Conservation (phyloP, 202 grass and related monocot species). For the Schoenoplectus triqueter region DNA sequence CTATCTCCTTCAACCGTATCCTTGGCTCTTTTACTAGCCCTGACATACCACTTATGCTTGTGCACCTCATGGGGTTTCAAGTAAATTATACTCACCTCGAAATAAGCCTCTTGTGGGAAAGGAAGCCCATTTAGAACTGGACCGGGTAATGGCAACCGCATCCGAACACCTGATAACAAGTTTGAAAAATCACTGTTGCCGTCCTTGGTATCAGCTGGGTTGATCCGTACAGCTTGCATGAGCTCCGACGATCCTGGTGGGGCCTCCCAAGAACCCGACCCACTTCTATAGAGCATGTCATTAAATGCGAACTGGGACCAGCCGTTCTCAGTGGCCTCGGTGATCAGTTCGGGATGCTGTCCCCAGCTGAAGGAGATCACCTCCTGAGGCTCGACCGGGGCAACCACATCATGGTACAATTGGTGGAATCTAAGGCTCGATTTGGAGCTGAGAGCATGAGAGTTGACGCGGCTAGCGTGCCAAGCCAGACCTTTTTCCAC, state of each 20-base stretch:
- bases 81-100: constrained; percentile 90
- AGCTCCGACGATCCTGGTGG: constrained; percentile 63
- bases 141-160: constrained; percentile 78
- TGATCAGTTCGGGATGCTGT: constrained; percentile 69
- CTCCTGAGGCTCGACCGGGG: constrained; percentile 36
- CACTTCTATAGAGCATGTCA: constrained; percentile 36
- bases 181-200: constrained; percentile 6
- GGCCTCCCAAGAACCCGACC: constrained; percentile 66
- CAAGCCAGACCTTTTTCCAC: constrained; percentile 13
- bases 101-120: constrained; percentile 90
- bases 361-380: constrained; percentile 65
- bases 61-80: constrained; percentile 49
- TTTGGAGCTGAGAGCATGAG: constrained; percentile 46
- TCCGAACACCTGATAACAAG: constrained; percentile 49
- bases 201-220: constrained; percentile 39
- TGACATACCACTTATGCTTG: constrained; percentile 52
- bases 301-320: constrained; percentile 83
- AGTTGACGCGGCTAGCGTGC: constrained; percentile 4
- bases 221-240: constrained; percentile 79
- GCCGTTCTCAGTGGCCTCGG: constrained; percentile 80
- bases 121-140: constrained; percentile 64
- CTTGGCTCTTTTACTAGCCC: constrained; percentile 43
- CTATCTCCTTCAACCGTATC: constrained; percentile 51
- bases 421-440: constrained; percentile 64
- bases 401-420: constrained; percentile 47